Evolutionary conservation across 148 eudicot genomes (phyloP).

Genomic region (Drosera capensis): DNA sequence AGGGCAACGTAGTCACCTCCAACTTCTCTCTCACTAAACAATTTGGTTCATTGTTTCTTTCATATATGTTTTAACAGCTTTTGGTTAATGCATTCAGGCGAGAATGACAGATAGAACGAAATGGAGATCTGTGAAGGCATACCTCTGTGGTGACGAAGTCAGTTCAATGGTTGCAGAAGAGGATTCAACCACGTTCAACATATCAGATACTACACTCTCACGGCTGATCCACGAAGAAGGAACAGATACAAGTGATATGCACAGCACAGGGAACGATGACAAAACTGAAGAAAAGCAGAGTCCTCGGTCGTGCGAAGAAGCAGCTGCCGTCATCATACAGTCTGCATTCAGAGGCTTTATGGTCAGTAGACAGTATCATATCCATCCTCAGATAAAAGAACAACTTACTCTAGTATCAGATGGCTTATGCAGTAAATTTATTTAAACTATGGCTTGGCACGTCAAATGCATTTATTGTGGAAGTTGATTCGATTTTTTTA

Average conservation of each 20-base stretch:
- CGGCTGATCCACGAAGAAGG: slow-evolving; percentile 22
- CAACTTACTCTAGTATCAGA: background rate
- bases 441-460: too few species aligned
- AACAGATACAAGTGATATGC: slow-evolving; percentile 7
- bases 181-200: slow-evolving; percentile 47
- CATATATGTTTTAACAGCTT: background rate
- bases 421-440: too few species aligned
- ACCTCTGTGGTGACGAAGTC: slow-evolving; percentile 63
- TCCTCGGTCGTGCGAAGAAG: slow-evolving; percentile 20
- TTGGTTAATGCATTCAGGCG: slow-evolving; percentile 12
- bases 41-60: background rate
- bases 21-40: background rate
- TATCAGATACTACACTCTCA: slow-evolving; percentile 51
- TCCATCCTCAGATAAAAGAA: background rate
- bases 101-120: slow-evolving; percentile 26
- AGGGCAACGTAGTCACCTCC: slow-evolving; percentile 27
- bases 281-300: slow-evolving; percentile 11
- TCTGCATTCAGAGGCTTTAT: slow-evolving; percentile 45
- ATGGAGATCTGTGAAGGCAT: slow-evolving; percentile 46
- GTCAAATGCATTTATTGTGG: too few species aligned
- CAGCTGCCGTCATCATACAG: slow-evolving; percentile 54
- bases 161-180: slow-evolving; percentile 50
- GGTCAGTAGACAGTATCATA: slow-evolving; percentile 18
- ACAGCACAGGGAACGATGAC: slow-evolving; percentile 15
- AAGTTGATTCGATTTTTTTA: slow-evolving; percentile 32